A percentile compares a stretch with the other conserved stretches of the same genome.
These are phyloP conservation scores for Dittrichia graveolens DNA, from an alignment of 129 eudicot genomes.

Conservation along the genomic window DNA sequence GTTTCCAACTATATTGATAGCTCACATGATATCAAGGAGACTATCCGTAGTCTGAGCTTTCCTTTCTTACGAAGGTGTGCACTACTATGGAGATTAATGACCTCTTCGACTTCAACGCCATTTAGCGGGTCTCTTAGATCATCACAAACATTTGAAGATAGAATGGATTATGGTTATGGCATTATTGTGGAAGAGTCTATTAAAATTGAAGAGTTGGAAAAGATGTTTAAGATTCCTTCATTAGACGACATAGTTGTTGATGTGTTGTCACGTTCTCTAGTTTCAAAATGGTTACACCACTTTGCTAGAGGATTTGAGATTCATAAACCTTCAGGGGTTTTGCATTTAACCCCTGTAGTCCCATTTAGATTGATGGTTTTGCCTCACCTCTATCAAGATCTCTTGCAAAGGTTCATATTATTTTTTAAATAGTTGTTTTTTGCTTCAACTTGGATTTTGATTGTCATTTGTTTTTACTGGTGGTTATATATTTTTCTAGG, in stretches of 20 bases:
- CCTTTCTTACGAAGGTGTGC: slow-evolving; percentile 91
- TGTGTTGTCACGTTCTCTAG: slow-evolving; percentile 47
- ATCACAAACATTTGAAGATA: slow-evolving; percentile 33
- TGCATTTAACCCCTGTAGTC: slow-evolving; percentile 61
- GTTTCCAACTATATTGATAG: slow-evolving; percentile 49
- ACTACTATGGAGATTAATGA: slow-evolving; percentile 72
- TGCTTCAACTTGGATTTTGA: background rate
- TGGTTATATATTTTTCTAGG: slow-evolving; percentile 41
- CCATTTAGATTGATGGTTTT: slow-evolving; percentile 79
- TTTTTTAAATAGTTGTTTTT: background rate
- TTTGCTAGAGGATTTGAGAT: slow-evolving; percentile 52
- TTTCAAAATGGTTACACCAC: slow-evolving; percentile 68
- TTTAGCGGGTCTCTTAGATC: slow-evolving; percentile 56
- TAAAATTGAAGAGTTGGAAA: slow-evolving; percentile 67
- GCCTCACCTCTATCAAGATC: slow-evolving; percentile 88
- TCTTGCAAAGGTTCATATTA: slow-evolving; percentile 71
- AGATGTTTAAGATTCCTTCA: slow-evolving; percentile 67
- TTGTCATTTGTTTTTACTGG: slow-evolving; percentile 1
- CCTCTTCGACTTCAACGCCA: slow-evolving; percentile 53
- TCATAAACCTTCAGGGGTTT: slow-evolving; percentile 30
- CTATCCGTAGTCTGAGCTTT: slow-evolving; percentile 63
- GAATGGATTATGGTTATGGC: slow-evolving; percentile 41
- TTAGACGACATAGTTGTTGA: slow-evolving; percentile 52
- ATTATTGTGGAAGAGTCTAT: slow-evolving; percentile 44
- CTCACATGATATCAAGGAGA: slow-evolving; percentile 51